These are phyloP conservation scores for Monilinia aucupariae DNA, from an alignment of 2,329 filamentous ascomycete genomes.

Conservation along the genomic window DNA sequence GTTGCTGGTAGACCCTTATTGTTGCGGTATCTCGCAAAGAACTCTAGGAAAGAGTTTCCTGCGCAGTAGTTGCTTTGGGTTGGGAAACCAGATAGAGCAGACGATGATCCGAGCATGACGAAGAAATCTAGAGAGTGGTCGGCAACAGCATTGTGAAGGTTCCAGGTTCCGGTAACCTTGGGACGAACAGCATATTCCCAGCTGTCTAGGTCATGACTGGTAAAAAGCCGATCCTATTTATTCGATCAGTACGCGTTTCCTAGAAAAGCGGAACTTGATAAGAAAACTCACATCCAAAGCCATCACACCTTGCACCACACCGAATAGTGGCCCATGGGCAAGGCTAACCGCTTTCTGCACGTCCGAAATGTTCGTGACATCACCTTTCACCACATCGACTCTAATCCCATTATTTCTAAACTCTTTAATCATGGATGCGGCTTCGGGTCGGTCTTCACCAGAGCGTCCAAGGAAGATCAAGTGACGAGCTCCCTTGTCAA, in stretches of 20 bases:
- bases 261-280: background rate
- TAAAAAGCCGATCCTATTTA: constrained; percentile 7
- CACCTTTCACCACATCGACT: constrained; percentile 1
- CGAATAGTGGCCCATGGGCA: constrained; percentile 34
- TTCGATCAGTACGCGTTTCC: background rate
- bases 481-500: constrained; percentile 9
- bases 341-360: constrained; percentile 9
- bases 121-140: constrained; percentile 37
- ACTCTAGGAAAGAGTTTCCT: constrained; percentile 38
- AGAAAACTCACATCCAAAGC: constrained; percentile 17
- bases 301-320: constrained; percentile 16
- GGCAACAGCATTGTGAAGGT: constrained; percentile 19
- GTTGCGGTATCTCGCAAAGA: constrained; percentile 32
- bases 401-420: background rate
- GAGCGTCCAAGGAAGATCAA: constrained; percentile 14
- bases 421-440: constrained; percentile 9
- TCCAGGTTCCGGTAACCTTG: constrained; percentile 32
- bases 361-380: background rate
- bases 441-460: constrained; percentile 10
- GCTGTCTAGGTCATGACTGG: background rate
- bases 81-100: constrained; percentile 32
- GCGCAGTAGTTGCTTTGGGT: constrained; percentile 39
- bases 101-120: constrained; percentile 33
- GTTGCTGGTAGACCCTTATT: constrained; percentile 28
- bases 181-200: constrained; percentile 28